Percentiles rank a stretch among this genome's conserved stretches.
phyloP scores from a whole-genome alignment of 164 flowering plant species.

The Euptelea pleiosperma region DNA sequence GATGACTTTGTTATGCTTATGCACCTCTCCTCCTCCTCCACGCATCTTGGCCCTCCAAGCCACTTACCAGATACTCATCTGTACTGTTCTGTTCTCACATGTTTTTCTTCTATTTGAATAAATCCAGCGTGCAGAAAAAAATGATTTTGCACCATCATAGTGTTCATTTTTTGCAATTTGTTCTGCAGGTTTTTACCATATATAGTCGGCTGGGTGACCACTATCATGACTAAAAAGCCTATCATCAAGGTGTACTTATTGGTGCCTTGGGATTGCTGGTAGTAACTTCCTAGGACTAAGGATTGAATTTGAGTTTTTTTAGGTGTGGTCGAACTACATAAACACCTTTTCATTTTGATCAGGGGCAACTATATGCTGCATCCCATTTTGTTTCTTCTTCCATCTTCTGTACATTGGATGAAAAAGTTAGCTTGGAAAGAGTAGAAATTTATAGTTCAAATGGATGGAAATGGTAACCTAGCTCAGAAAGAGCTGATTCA shows the following conservation, averaged over 20 bases:
- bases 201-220: constrained; percentile 71
- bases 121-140: too few species aligned
- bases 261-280: constrained; percentile 4
- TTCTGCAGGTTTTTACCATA: constrained; percentile 59
- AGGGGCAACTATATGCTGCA: not conserved
- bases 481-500: too few species aligned
- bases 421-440: not conserved
- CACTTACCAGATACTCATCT: too few species aligned
- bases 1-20: too few species aligned
- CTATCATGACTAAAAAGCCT: constrained; percentile 66
- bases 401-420: not conserved
- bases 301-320: not conserved
- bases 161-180: not conserved
- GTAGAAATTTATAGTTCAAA: too few species aligned
- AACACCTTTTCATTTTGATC: constrained; percentile 1
- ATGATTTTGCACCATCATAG: not conserved
- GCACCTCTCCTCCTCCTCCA: too few species aligned
- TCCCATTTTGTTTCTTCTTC: not conserved
- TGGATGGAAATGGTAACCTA: too few species aligned
- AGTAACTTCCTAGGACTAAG: not conserved
- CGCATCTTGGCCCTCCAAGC: too few species aligned
- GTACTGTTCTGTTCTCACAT: not conserved
- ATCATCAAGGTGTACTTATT: constrained; percentile 46
- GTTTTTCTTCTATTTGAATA: too few species aligned
- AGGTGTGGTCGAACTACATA: constrained; percentile 2